Conservation (phyloP, 768 basidiomycete species). For the Xerocomellus amylosporus region DNA sequence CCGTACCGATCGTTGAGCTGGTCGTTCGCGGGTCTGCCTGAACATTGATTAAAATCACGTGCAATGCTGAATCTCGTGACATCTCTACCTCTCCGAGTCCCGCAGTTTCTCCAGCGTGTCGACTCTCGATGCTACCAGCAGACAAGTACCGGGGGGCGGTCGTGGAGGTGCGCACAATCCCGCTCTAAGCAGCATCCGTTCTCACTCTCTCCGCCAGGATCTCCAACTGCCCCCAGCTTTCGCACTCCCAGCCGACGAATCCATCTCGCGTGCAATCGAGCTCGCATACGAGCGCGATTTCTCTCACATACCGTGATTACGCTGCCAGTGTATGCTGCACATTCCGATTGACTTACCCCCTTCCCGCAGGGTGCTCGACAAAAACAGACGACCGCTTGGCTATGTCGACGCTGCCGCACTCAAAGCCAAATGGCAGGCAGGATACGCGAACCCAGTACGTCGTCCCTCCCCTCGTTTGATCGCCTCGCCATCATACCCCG, state of each 20-base stretch:
- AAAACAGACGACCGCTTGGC: slow-evolving; percentile 70
- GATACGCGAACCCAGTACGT: slow-evolving; percentile 65
- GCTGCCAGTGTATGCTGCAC: not conserved
- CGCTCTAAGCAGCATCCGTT: not conserved
- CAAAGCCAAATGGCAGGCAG: slow-evolving; percentile 77
- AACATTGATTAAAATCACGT: no score
- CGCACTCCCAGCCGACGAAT: slow-evolving; percentile 67
- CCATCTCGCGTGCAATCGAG: slow-evolving; percentile 74
- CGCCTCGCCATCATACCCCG: not conserved
- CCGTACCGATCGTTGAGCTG: no score
- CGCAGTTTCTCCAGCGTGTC: not conserved
- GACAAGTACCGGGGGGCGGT: slow-evolving; percentile 86
- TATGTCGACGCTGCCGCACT: slow-evolving; percentile 77
- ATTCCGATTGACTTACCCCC: not conserved
- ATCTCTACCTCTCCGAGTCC: not conserved
- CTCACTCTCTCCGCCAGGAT: slow-evolving; percentile 34
- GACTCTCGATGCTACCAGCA: slow-evolving; percentile 8
- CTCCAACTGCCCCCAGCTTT: slow-evolving; percentile 87
- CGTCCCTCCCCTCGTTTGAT: not conserved
- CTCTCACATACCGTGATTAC: slow-evolving; percentile 81
- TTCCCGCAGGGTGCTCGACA: slow-evolving; percentile 64
- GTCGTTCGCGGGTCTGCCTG: no score
- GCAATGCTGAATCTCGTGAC: no score
- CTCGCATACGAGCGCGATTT: slow-evolving; percentile 93
- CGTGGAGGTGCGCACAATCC: slow-evolving; percentile 62